Conservation (phyloP, 345 rosid genomes). For the Rhodomyrtus tomentosa region DNA sequence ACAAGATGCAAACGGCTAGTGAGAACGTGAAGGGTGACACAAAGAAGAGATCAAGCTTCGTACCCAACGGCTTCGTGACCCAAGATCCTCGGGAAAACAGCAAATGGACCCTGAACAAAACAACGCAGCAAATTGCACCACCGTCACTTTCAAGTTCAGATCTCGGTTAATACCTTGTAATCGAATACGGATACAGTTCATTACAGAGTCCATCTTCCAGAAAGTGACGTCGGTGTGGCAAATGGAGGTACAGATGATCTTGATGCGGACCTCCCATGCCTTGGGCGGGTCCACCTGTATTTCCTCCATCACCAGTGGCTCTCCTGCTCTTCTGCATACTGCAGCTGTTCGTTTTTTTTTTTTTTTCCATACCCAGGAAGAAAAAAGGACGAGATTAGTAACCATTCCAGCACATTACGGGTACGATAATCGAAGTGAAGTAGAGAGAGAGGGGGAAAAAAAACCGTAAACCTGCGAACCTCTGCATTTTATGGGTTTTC, state of each 20-base stretch:
- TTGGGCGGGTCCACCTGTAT: constrained; percentile 63
- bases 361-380: background rate
- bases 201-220: constrained; percentile 39
- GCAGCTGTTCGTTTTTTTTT: constrained; percentile 29
- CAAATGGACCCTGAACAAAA: constrained; percentile 25
- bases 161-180: background rate
- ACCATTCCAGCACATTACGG: background rate
- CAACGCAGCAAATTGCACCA: background rate
- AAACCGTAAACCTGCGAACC: constrained; percentile 5
- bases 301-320: constrained; percentile 45
- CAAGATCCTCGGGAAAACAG: constrained; percentile 43
- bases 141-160: background rate
- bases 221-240: constrained; percentile 48
- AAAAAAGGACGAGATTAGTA: background rate
- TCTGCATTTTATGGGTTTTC: constrained; percentile 48
- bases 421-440: background rate
- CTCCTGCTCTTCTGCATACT: constrained; percentile 36
- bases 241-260: constrained; percentile 57
- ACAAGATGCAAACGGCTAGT: background rate
- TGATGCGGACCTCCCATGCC: constrained; percentile 62
- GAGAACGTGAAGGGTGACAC: background rate
- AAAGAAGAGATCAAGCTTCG: background rate
- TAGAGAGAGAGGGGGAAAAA: too few species aligned
- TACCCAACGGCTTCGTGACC: constrained; percentile 84
- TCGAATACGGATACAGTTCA: background rate